phyloP scores from a whole-genome alignment of 371 early-diverging fungal species.

The Apophysomyces sp. region DNA sequence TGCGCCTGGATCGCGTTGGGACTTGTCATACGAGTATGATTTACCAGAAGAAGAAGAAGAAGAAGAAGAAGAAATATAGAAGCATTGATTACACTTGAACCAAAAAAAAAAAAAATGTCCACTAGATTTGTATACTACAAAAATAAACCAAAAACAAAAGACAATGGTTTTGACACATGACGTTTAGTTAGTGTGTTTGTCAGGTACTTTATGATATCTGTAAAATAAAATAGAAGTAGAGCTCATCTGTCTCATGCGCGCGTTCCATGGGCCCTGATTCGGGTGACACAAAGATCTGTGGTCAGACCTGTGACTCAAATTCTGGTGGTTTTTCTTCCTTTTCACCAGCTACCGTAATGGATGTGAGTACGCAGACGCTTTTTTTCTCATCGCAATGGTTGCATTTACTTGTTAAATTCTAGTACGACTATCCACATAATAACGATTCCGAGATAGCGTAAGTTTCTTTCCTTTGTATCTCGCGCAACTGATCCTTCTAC shows the following conservation, averaged over 20 bases:
- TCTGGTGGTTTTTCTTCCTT: neutral
- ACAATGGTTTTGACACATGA: no score
- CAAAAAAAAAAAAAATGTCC: neutral
- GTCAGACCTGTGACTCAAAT: neutral
- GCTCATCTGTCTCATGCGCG: no score
- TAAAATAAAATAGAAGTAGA: no score
- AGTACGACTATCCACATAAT: constrained; percentile 24
- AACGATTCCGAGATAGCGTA: constrained; percentile 25
- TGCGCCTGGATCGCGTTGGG: constrained; percentile 73
- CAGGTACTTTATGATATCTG: no score
- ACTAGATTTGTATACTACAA: neutral
- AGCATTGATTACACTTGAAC: neutral
- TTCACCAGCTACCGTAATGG: neutral
- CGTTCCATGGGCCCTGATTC: no score
- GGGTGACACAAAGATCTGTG: neutral
- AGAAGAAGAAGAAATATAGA: constrained; percentile 15
- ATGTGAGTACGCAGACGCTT: neutral
- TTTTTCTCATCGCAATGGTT: neutral
- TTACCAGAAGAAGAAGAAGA: constrained; percentile 25
- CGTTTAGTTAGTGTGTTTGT: no score
- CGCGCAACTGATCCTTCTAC: neutral
- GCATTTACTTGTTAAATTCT: neutral
- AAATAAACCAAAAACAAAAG: no score
- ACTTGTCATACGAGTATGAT: constrained; percentile 71
- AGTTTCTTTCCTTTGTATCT: neutral